These are phyloP conservation scores for Puccinia coronata DNA, from an alignment of 1,284 basidiomycete species.

Conservation along the genomic window DNA sequence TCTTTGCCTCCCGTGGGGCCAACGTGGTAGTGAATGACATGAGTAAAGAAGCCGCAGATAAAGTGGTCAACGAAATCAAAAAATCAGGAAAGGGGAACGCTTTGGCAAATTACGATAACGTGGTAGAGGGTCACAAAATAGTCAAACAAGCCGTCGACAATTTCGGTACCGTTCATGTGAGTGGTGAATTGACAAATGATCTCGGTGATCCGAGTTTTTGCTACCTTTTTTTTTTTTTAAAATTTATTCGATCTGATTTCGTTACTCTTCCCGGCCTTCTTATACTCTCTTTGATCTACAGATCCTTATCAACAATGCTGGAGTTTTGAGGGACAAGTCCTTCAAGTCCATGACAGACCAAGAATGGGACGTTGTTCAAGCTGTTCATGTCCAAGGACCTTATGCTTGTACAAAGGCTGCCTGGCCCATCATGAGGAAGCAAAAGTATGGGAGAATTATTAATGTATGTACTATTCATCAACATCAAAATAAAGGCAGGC, in stretches of 20 bases:
- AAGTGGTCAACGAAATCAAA: constrained; percentile 86
- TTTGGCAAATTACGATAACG: constrained; percentile 77
- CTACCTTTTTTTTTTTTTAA: neutral
- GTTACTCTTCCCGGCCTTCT: neutral
- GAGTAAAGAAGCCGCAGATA: constrained; percentile 81
- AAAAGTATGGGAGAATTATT: constrained; percentile 77
- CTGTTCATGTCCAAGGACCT: constrained; percentile 92
- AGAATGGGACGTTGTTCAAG: constrained; percentile 71
- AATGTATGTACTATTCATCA: constrained; percentile 62
- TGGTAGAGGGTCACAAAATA: constrained; percentile 82
- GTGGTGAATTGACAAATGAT: constrained; percentile 48
- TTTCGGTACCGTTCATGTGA: constrained; percentile 77
- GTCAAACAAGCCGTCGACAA: constrained; percentile 77
- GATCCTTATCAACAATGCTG: constrained; percentile 79
- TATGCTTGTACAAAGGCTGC: constrained; percentile 94
- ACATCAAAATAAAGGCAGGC: neutral
- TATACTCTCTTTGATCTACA: constrained; percentile 24
- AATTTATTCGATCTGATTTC: neutral
- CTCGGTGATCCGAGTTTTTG: neutral
- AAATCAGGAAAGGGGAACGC: constrained; percentile 80
- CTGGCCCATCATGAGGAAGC: constrained; percentile 90
- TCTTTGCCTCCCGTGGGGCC: constrained; percentile 87
- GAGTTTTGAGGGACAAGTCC: constrained; percentile 61
- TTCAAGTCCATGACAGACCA: constrained; percentile 61
- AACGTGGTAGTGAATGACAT: constrained; percentile 96